Base-by-base conservation (phyloP, 2,329 filamentous ascomycete genomes). In the Cercospora canescens region DNA sequence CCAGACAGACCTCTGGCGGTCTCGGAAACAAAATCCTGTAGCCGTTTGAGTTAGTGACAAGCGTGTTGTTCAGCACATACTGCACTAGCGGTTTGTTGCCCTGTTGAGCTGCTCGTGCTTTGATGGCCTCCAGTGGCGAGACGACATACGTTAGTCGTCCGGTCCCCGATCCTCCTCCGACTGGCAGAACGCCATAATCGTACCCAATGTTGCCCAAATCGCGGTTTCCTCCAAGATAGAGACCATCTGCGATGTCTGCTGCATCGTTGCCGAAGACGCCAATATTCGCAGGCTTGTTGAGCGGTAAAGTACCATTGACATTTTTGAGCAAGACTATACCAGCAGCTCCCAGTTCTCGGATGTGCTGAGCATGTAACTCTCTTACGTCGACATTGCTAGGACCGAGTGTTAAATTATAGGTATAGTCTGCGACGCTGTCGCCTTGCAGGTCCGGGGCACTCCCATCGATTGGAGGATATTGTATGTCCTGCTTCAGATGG, bases 401-500 rank as follows among this genome's bases (percentile, higher is more conserved):
- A 2, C 75, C 75, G 28, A 76, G 67, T 0, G 74, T 72, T 67
- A 75, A 80, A 45, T 78, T 74, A 66, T 76, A 74, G 6, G 70
- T 21, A 56, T 71, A 75, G 26, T 67, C 58, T 1, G 65, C 57
- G 16, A 58, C 45, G 26, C 50, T 28, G 37, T 57, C 64, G 57
- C 26, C 67, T 68, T 11, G 45, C 11, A 71, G 39, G 6, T 62
- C 67, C 4, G 73, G 74, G 8, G 68, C 66, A 16, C 73, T 72
- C 0, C 76, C 71, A 63, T 81, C 80, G 11, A 80, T 71, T 6
- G 75, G 69, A 1, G 79, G 80, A 71, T 76, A 81, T 32, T 77
- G 72, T n/a, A 76, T 71, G 16, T 67, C 86, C 73, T 90, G 88
- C 24, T 86, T 85, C 57, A 87, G 50, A 14, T 83, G 80, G 70